phyloP scores from a whole-genome alignment of 225 moss, liverwort and hornwort species.

The Rhytidiadelphus loreus region DNA sequence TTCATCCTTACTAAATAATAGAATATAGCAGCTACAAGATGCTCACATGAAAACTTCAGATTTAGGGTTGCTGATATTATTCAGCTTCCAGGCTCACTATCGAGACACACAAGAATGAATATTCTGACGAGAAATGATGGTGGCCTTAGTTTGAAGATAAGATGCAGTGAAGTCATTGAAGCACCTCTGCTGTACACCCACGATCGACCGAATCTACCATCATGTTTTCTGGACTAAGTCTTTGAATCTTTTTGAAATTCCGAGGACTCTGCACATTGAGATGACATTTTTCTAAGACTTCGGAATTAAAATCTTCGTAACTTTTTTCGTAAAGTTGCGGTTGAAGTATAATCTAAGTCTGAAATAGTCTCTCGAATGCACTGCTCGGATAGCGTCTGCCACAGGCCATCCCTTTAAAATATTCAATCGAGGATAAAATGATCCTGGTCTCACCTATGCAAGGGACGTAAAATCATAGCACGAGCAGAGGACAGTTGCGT shows the following conservation, averaged over 20 bases:
- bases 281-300: background rate
- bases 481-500: background rate
- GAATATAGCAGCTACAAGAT: background rate
- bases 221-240: background rate
- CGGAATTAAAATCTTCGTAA: background rate
- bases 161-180: background rate
- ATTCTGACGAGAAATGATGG: background rate
- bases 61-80: background rate
- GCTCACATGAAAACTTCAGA: background rate
- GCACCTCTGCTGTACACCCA: background rate
- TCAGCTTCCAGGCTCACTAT: background rate
- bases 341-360: background rate
- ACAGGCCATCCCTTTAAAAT: background rate
- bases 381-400: background rate
- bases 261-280: background rate
- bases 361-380: background rate
- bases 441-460: background rate
- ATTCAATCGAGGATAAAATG: background rate
- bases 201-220: background rate
- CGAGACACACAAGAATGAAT: background rate
- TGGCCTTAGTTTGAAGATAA: background rate
- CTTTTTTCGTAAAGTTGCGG: background rate
- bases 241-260: background rate
- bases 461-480: background rate
- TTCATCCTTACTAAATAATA: background rate